Base-by-base conservation (phyloP, 768 basidiomycete species). In the Kwoniella sp. region DNA sequence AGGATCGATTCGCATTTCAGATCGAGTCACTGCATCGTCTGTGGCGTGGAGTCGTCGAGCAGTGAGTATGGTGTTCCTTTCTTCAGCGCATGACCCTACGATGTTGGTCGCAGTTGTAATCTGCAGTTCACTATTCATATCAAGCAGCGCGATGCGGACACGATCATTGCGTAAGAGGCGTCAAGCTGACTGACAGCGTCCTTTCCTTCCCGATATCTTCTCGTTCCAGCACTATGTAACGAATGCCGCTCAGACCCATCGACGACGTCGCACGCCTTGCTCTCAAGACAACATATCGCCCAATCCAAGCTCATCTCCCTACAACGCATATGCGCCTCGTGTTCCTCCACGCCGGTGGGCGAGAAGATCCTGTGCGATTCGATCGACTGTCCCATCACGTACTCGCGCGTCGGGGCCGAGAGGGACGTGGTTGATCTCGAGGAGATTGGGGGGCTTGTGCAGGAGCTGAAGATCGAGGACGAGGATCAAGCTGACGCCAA, bases 301-400 rank as follows among this genome's bases (percentile, higher is more conserved):
- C 87, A 91, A 68, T 79, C 80, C 28, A 86, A 85, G 25, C 79
- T 90, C 0, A 71, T 81, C 20, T 82, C 86, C n/a, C 80, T 87
- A 2, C 90, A 93, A 48, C 81, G 81, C 2, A 83, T 93, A 31
- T 98, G 94, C 76, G 82, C 83, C 8, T 86, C 88, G 1, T 98
- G 94, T 77, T 82, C 87, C 3, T 81, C 82, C 2, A 84, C 83
- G 0, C 83, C 87, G 1, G 80, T 83, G 3, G 82, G 80, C 13
- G 91, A 92, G 61, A 84, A 85, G 0, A 85, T 88, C 52, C 79
- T 85, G 34, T 98, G 94, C 80, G 87, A 90, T 73, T 92, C 91
- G 8, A 82, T 91, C 52, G 93, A 96, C 74, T 98, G 94, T 76
- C 86, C 89, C 0, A 89, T 91, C 87, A 79, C 93, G 34, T 96